Evolutionary conservation across 1,284 basidiomycete species (phyloP).

Genomic region (Sanghuangporus weigelae): DNA sequence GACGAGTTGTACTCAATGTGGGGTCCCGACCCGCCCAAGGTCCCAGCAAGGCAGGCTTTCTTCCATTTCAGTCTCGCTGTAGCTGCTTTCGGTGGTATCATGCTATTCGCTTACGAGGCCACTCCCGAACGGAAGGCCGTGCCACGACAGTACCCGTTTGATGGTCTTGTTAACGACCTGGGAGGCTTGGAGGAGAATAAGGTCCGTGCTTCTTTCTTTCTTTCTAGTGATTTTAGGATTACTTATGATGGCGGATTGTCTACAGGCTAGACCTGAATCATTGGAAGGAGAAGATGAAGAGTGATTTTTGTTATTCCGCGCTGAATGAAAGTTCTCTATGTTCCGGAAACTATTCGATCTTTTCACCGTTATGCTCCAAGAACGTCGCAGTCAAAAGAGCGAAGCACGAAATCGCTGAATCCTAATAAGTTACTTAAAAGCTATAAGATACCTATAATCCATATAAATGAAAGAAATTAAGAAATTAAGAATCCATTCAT

Average conservation of each 20-base stretch:
- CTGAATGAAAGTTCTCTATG: not conserved
- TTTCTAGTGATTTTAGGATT: not conserved
- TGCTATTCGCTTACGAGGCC: conserved; percentile 49
- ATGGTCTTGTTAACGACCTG: conserved; percentile 65
- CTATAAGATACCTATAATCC: not conserved
- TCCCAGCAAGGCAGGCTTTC: conserved; percentile 53
- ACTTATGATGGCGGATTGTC: conserved; percentile 14
- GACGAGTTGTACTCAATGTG: conserved; percentile 86
- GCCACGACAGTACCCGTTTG: conserved; percentile 67
- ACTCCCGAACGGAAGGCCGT: conserved; percentile 57
- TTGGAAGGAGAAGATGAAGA: conserved; percentile 23
- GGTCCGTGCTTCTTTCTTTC: conserved; percentile 35
- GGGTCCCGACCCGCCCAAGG: conserved; percentile 72
- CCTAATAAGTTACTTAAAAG: conserved; percentile 8
- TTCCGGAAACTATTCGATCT: not conserved
- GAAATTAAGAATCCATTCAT: not conserved
- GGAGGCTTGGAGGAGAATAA: conserved; percentile 72
- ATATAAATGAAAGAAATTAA: not conserved
- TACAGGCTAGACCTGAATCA: conserved; percentile 30
- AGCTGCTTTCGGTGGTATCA: conserved; percentile 54
- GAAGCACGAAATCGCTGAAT: not conserved
- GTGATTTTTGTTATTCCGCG: not conserved
- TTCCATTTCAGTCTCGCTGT: conserved; percentile 59
- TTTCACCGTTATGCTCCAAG: not conserved
- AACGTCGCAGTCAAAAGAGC: not conserved